Percentiles rank a stretch among this genome's conserved stretches.
These are phyloP conservation scores for Neurospora sublineolata DNA, from an alignment of 495 filamentous ascomycete species.

Conservation along the genomic window DNA sequence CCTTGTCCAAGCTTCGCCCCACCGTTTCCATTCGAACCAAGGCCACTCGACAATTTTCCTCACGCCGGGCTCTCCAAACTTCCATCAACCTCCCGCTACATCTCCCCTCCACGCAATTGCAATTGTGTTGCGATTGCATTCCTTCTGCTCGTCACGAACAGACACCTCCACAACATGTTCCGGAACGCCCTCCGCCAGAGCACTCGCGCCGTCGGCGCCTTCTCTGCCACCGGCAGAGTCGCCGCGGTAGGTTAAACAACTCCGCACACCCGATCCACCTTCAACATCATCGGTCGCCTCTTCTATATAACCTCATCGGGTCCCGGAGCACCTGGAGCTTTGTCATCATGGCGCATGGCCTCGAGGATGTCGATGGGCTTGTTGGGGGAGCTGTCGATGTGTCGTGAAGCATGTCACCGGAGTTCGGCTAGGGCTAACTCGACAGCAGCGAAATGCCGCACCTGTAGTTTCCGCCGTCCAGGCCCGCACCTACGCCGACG, in stretches of 20 bases:
- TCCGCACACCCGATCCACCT: slow-evolving; percentile 26
- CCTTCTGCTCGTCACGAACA: slow-evolving; percentile 24
- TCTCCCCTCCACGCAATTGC: slow-evolving; percentile 22
- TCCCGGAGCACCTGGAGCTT: slow-evolving; percentile 27
- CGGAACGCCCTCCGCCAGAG: slow-evolving; percentile 95
- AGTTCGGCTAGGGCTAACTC: slow-evolving; percentile 40
- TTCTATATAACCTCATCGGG: slow-evolving; percentile 25
- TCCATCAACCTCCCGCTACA: background rate
- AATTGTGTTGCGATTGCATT: slow-evolving; percentile 39
- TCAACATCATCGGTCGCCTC: slow-evolving; percentile 26
- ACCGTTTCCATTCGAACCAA: slow-evolving; percentile 8
- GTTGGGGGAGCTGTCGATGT: slow-evolving; percentile 21
- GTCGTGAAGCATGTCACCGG: slow-evolving; percentile 26
- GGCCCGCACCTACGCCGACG: slow-evolving; percentile 79
- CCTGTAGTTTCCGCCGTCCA: slow-evolving; percentile 67
- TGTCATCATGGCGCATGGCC: slow-evolving; percentile 10
- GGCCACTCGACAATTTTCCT: slow-evolving; percentile 16
- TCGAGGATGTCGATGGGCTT: slow-evolving; percentile 17
- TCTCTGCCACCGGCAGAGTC: slow-evolving; percentile 82
- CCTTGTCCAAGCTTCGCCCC: slow-evolving; percentile 10
- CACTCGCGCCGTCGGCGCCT: slow-evolving; percentile 81
- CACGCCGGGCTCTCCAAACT: slow-evolving; percentile 7
- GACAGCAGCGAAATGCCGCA: slow-evolving; percentile 70
- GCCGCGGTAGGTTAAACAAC: slow-evolving; percentile 66
- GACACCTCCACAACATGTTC: slow-evolving; percentile 60